phyloP scores from a whole-genome alignment of 176 grass and related monocot genomes.

The Paspalum vaginatum region DNA sequence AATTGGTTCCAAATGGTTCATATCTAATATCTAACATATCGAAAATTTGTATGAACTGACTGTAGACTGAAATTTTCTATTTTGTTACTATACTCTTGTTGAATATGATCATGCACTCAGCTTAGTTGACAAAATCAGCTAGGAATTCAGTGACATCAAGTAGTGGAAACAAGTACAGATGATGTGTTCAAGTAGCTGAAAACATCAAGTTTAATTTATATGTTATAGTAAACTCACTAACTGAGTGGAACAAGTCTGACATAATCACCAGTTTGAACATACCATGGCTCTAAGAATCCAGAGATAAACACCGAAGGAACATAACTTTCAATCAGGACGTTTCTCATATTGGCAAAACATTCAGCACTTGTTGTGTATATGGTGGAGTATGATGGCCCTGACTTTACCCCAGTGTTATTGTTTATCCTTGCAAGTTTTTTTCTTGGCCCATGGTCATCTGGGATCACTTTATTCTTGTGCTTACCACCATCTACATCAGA shows the following conservation, averaged over 20 bases:
- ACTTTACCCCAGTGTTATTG: constrained; percentile 57
- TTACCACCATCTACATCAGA: constrained; percentile 63
- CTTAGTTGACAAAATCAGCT: not conserved
- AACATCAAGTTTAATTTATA: not conserved
- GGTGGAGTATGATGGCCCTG: constrained; percentile 63
- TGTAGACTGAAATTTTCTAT: not conserved
- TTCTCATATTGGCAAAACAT: constrained; percentile 71
- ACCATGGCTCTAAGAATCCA: constrained; percentile 84
- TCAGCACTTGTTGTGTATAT: constrained; percentile 75
- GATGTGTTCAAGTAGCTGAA: constrained; percentile 6
- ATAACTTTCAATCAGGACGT: constrained; percentile 77
- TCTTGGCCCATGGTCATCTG: constrained; percentile 65
- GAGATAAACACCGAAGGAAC: constrained; percentile 69
- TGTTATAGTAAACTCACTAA: constrained; percentile 20
- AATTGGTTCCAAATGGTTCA: not conserved
- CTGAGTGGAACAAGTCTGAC: not conserved
- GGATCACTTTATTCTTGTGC: constrained; percentile 76
- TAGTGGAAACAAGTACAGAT: not conserved
- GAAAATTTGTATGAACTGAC: not conserved
- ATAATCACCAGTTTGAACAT: constrained; percentile 28
- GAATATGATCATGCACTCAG: not conserved
- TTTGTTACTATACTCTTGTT: not conserved
- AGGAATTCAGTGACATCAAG: not conserved
- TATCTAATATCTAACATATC: constrained; percentile 2
- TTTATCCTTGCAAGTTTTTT: constrained; percentile 82